Conservation (phyloP, 2,329 filamentous ascomycete species). For the Aspergillus hortae region DNA sequence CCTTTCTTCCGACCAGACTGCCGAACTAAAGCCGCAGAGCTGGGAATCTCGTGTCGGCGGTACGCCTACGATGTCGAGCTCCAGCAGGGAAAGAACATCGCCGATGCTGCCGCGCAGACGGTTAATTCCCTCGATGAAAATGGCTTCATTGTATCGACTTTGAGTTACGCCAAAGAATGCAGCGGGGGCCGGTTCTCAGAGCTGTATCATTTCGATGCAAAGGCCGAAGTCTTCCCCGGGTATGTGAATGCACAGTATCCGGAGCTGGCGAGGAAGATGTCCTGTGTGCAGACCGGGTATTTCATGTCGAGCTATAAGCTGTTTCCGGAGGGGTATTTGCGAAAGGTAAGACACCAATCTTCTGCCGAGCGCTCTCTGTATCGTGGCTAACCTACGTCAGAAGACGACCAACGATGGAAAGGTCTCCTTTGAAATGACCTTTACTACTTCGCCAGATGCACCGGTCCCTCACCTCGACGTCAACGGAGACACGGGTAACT, state of each 20-base stretch:
- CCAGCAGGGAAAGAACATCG: slow-evolving; percentile 53
- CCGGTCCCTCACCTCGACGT: slow-evolving; percentile 46
- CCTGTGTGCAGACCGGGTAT: slow-evolving; percentile 49
- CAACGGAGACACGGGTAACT: slow-evolving; percentile 47
- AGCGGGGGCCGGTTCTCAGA: slow-evolving; percentile 47
- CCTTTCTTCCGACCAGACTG: slow-evolving; percentile 47
- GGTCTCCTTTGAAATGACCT: slow-evolving; percentile 43
- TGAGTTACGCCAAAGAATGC: slow-evolving; percentile 48
- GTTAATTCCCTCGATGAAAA: slow-evolving; percentile 43
- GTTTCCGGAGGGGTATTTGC: slow-evolving; percentile 46
- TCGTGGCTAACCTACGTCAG: neutral
- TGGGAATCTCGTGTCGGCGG: slow-evolving; percentile 41
- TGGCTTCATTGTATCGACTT: slow-evolving; percentile 51
- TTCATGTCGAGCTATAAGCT: slow-evolving; percentile 50
- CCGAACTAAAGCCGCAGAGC: slow-evolving; percentile 35
- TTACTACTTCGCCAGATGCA: slow-evolving; percentile 41
- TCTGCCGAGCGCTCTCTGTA: neutral
- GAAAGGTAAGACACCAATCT: slow-evolving; percentile 33
- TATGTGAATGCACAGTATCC: slow-evolving; percentile 46
- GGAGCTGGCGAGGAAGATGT: slow-evolving; percentile 46
- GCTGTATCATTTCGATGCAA: slow-evolving; percentile 48
- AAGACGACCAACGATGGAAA: slow-evolving; percentile 8
- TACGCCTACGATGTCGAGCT: slow-evolving; percentile 51
- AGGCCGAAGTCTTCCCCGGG: slow-evolving; percentile 50
- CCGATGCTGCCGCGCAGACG: slow-evolving; percentile 48